These are phyloP conservation scores for Paramyrothecium sp. DNA, from an alignment of 2,329 filamentous ascomycete species.

Conservation along the genomic window DNA sequence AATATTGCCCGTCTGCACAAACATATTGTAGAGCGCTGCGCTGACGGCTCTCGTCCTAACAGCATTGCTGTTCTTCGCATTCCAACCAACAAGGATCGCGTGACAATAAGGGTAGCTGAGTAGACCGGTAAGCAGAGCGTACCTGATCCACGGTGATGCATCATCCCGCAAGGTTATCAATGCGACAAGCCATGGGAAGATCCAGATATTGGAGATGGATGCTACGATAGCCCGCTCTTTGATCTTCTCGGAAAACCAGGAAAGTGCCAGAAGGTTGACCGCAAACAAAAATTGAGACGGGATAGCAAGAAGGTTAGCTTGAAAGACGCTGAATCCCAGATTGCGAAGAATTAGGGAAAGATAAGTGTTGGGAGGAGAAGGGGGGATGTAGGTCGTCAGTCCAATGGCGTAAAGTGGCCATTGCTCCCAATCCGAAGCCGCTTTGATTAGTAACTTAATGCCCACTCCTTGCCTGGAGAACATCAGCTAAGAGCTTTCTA, in stretches of 20 bases:
- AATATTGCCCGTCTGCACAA: slow-evolving; percentile 42
- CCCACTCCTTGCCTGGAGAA: slow-evolving; percentile 34
- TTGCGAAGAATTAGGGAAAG: slow-evolving; percentile 42
- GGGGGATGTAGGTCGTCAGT: slow-evolving; percentile 43
- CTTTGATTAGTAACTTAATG: slow-evolving; percentile 41
- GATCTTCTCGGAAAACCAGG: slow-evolving; percentile 40
- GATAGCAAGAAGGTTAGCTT: slow-evolving; percentile 44
- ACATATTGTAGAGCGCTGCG: slow-evolving; percentile 60
- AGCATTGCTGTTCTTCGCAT: slow-evolving; percentile 59
- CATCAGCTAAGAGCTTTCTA: slow-evolving; percentile 13
- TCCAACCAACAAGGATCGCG: slow-evolving; percentile 53
- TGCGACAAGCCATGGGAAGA: slow-evolving; percentile 45
- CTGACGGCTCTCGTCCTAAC: slow-evolving; percentile 63
- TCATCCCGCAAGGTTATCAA: slow-evolving; percentile 35
- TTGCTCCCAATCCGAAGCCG: slow-evolving; percentile 57
- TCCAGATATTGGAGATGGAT: slow-evolving; percentile 47
- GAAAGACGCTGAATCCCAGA: slow-evolving; percentile 43
- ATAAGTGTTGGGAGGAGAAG: slow-evolving; percentile 40
- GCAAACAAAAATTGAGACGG: slow-evolving; percentile 43
- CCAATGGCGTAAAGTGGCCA: slow-evolving; percentile 51
- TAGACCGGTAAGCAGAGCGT: slow-evolving; percentile 34
- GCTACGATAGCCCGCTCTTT: slow-evolving; percentile 44
- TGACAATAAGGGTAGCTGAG: slow-evolving; percentile 47
- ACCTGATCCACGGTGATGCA: slow-evolving; percentile 39
- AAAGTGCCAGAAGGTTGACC: slow-evolving; percentile 44